Percentiles rank a stretch among this genome's conserved stretches.
phyloP scores from a whole-genome alignment of 345 rosid species.

The Eucalyptus marginata region DNA sequence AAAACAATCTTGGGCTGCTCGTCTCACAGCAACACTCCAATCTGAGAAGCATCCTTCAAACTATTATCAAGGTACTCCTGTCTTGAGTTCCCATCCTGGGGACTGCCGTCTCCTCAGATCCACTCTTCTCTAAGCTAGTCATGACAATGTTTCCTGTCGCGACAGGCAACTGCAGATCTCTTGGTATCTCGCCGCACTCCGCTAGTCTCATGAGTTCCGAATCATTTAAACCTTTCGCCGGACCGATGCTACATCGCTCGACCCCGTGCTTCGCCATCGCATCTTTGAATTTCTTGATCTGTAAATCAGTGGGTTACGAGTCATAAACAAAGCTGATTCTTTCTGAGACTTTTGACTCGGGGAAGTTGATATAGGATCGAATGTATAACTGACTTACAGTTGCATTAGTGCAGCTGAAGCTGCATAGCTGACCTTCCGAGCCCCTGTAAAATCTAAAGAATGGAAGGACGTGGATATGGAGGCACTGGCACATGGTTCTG shows the following conservation, averaged over 20 bases:
- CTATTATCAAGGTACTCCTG: not conserved
- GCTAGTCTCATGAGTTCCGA: slow-evolving; percentile 14
- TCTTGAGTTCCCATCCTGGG: not conserved
- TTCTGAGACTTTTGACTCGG: not conserved
- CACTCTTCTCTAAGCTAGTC: not conserved
- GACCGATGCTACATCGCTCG: slow-evolving; percentile 26
- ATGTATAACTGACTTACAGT: slow-evolving; percentile 21
- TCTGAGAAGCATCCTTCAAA: not conserved
- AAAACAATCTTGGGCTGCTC: not conserved
- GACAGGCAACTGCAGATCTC: not conserved
- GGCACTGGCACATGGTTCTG: slow-evolving; percentile 46
- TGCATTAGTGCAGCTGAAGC: slow-evolving; percentile 66
- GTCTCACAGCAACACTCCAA: not conserved
- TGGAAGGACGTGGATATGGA: slow-evolving; percentile 62
- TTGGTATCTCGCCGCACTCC: not conserved
- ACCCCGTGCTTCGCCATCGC: slow-evolving; percentile 40
- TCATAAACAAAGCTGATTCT: not conserved
- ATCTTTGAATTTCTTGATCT: slow-evolving; percentile 67
- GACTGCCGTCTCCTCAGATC: not conserved
- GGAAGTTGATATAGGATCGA: not conserved
- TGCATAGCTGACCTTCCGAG: slow-evolving; percentile 50
- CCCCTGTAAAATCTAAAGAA: slow-evolving; percentile 77
- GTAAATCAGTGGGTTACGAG: not conserved
- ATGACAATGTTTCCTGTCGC: not conserved
- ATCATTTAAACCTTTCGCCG: slow-evolving; percentile 44